These are phyloP conservation scores for Phytophthora constricta DNA, from an alignment of 352 stramenopile species.

Conservation along the genomic window DNA sequence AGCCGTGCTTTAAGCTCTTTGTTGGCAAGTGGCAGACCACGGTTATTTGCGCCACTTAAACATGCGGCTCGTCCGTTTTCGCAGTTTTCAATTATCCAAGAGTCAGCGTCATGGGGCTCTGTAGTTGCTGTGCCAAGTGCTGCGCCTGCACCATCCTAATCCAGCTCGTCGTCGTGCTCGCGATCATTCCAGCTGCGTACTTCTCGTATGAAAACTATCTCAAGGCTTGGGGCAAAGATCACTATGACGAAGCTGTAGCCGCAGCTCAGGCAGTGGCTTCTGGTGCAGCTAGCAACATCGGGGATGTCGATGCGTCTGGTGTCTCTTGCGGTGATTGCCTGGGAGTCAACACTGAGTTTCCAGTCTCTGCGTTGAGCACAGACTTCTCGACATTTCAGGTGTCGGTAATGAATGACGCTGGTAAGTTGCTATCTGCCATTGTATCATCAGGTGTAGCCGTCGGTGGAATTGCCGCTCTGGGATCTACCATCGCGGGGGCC, in stretches of 20 bases:
- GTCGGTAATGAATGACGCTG: conserved; percentile 52
- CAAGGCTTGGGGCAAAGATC: conserved; percentile 55
- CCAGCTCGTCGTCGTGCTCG: conserved; percentile 38
- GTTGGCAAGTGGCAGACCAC: neutral
- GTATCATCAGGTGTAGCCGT: conserved; percentile 43
- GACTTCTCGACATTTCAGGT: conserved; percentile 47
- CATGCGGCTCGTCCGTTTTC: neutral
- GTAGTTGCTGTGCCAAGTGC: conserved; percentile 27
- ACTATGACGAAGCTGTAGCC: conserved; percentile 31
- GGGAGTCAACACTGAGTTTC: conserved; percentile 55
- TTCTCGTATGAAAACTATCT: conserved; percentile 53
- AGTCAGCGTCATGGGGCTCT: neutral
- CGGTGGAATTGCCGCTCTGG: conserved; percentile 27
- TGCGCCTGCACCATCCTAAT: conserved; percentile 34
- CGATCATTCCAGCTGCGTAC: conserved; percentile 44
- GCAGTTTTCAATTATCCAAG: no score
- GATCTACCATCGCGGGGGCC: conserved; percentile 19
- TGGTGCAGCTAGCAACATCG: conserved; percentile 16
- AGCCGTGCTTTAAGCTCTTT: no score
- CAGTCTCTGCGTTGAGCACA: conserved; percentile 34
- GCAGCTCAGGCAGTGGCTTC: conserved; percentile 16
- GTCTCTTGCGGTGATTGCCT: conserved; percentile 50
- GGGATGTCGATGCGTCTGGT: conserved; percentile 13
- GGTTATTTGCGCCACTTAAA: neutral
- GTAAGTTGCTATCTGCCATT: conserved; percentile 33